Percentiles rank a stretch among this genome's conserved stretches.
Conservation (phyloP, 2,329 filamentous ascomycete genomes). For the Fusarium dlaminii region DNA sequence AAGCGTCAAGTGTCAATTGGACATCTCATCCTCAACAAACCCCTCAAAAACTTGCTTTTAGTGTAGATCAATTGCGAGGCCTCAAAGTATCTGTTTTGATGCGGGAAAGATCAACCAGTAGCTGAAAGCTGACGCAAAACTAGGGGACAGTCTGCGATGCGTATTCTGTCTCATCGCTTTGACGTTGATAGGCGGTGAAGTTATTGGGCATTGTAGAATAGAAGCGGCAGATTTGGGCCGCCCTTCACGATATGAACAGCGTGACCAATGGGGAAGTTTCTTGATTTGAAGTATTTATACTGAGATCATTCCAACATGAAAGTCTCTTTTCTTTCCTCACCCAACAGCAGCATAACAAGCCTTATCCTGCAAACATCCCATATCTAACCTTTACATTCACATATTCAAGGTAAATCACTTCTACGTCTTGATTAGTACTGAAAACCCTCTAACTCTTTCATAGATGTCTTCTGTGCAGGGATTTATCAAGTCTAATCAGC, state of each 20-base stretch:
- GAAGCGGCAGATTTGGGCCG: background rate
- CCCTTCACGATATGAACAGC: too few relatives aligned
- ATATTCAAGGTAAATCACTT: background rate
- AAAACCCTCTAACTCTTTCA: background rate
- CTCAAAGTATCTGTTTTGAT: background rate
- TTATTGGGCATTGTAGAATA: too few relatives aligned
- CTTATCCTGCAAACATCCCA: background rate
- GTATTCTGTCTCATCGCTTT: background rate
- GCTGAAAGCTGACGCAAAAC: background rate
- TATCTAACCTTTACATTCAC: background rate
- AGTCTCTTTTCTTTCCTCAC: background rate
- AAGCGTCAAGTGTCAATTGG: background rate
- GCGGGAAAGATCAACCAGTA: background rate
- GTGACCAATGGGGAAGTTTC: rapidly evolving
- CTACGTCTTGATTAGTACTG: rapidly evolving
- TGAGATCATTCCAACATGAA: background rate
- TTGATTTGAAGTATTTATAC: background rate
- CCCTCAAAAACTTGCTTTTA: background rate
- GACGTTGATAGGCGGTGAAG: background rate
- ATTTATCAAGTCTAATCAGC: rapidly evolving
- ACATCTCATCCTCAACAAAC: background rate
- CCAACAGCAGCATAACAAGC: too few relatives aligned
- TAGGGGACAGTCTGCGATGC: too few relatives aligned
- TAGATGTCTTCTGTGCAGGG: background rate
- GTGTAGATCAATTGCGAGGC: background rate